phyloP scores from a whole-genome alignment of 2,329 filamentous ascomycete genomes.

The Emericellopsis atlantica region DNA sequence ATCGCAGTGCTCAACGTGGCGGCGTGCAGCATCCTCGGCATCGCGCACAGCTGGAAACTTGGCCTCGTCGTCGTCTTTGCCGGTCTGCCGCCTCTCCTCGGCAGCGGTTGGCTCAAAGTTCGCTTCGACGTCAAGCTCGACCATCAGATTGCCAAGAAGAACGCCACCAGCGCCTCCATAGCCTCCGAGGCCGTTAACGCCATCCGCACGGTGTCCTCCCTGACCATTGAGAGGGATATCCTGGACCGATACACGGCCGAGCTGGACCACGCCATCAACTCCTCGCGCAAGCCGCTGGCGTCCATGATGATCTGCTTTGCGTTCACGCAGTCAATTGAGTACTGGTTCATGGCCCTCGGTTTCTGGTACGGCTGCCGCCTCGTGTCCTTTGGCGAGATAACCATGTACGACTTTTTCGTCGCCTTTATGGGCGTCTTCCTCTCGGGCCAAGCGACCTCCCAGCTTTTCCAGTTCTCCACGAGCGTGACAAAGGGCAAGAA shows the following conservation, averaged over 20 bases:
- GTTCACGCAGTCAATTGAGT: slow-evolving; percentile 50
- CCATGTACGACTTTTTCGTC: slow-evolving; percentile 38
- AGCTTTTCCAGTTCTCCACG: slow-evolving; percentile 43
- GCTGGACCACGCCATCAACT: slow-evolving; percentile 12
- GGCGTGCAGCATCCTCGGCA: slow-evolving; percentile 36
- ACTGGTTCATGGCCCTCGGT: slow-evolving; percentile 74
- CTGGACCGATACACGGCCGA: slow-evolving; percentile 24
- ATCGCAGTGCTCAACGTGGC: slow-evolving; percentile 11
- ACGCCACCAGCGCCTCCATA: slow-evolving; percentile 58
- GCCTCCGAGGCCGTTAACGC: slow-evolving; percentile 53
- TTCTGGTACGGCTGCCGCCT: slow-evolving; percentile 82
- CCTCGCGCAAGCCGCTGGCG: slow-evolving; percentile 15
- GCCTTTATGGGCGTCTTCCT: slow-evolving; percentile 38
- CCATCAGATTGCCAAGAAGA: slow-evolving; percentile 78
- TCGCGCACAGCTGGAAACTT: slow-evolving; percentile 60
- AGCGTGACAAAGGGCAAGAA: slow-evolving; percentile 41
- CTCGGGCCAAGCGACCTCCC: slow-evolving; percentile 24
- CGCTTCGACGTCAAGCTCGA: slow-evolving; percentile 59
- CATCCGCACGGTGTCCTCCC: slow-evolving; percentile 44
- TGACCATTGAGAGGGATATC: slow-evolving; percentile 25
- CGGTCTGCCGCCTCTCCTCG: slow-evolving; percentile 50
- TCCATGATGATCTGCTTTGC: slow-evolving; percentile 22
- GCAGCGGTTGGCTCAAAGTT: slow-evolving; percentile 35
- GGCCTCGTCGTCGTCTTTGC: slow-evolving; percentile 51
- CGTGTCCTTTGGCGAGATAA: slow-evolving; percentile 47